Conservation (phyloP, 805 yeast genomes). For the Ogataea thermomethanolica region DNA sequence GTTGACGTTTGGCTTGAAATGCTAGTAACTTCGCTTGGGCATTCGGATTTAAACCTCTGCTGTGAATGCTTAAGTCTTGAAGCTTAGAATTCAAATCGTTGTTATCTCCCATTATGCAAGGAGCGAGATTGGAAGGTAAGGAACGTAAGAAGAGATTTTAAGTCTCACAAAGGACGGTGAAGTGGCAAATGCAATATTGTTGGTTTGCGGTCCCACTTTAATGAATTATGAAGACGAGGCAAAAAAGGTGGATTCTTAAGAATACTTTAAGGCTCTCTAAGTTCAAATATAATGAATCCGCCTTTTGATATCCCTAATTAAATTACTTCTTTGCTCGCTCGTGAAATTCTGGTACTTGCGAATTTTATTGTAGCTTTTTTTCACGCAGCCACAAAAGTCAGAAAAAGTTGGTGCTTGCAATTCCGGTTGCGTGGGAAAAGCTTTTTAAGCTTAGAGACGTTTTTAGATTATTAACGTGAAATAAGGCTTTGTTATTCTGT, state of each 20-base stretch:
- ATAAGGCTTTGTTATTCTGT: not conserved
- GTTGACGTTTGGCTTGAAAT: conserved; percentile 76
- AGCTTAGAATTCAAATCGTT: conserved; percentile 16
- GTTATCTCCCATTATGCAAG: conserved; percentile 8
- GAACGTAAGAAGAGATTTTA: conserved; percentile 1
- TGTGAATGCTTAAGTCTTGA: conserved; percentile 26
- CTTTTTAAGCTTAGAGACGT: not conserved
- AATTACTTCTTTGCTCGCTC: not conserved
- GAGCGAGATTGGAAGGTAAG: not conserved
- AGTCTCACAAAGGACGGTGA: not conserved
- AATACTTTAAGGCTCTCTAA: too few species aligned
- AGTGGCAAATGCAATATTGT: conserved; percentile 1
- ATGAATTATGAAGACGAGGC: too few species aligned
- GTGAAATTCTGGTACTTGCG: not conserved
- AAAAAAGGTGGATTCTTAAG: too few species aligned
- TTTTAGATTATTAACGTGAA: not conserved
- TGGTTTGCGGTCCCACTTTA: not conserved
- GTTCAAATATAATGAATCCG: not conserved
- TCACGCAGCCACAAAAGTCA: not conserved
- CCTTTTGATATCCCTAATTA: not conserved
- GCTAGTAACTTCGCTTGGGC: conserved; percentile 85
- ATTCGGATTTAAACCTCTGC: conserved; percentile 56
- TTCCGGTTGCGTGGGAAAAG: not conserved
- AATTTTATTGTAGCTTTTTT: not conserved
- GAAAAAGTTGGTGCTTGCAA: not conserved